Evolutionary conservation across 2,329 filamentous ascomycete species (phyloP), one percentile per base, ranked within the genome.

Genomic region (Onygena corvina): DNA sequence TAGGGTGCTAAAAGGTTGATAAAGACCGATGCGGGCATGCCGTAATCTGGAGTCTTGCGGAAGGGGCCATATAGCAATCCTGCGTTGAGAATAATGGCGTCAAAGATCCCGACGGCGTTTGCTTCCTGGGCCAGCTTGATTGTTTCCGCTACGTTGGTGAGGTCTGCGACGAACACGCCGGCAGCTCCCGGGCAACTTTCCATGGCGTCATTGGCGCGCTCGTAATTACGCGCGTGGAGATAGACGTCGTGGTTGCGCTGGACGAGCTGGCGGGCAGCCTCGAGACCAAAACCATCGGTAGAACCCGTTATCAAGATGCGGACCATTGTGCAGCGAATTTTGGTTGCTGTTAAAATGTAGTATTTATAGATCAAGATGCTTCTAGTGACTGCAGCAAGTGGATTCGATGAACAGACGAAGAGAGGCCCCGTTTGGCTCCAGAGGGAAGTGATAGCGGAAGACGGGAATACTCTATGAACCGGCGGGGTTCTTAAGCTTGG

Each of bases 1-100:
- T 77, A 80, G 0, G 76, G 76, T 16, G 76, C 74, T 1, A 79
- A 52, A 0, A 69, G 72, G 57, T 80, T 79, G 49, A 78, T 73
- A 2, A 72, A 69, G 35, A 75, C 71, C 9, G 76, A 60, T 7
- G 65, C 63, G 0, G 73, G 68, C 12, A 75, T 61, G 23, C 68
- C 70, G 30, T 71, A 66, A 8, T 58, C 60, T 1, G 68, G 71
- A 12, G 55, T 61, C 51, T 67, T 70, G 52, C 58, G 62, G 55
- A 59, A 66, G 33, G 57, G 62, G 12, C 69, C 69, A 25, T 60
- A 61, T 48, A 69, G 69, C 20, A 76, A 54, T 2, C 75, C 76
- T 0, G 76, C 76, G 52, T 79, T 80, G 61, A 79, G 76, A 25
- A 80, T 66, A 14, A 80, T 63, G 27, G 68, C 67, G 57, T 80